Conservation (phyloP, 164 flowering plant species). For the Chimonanthus praecox region DNA sequence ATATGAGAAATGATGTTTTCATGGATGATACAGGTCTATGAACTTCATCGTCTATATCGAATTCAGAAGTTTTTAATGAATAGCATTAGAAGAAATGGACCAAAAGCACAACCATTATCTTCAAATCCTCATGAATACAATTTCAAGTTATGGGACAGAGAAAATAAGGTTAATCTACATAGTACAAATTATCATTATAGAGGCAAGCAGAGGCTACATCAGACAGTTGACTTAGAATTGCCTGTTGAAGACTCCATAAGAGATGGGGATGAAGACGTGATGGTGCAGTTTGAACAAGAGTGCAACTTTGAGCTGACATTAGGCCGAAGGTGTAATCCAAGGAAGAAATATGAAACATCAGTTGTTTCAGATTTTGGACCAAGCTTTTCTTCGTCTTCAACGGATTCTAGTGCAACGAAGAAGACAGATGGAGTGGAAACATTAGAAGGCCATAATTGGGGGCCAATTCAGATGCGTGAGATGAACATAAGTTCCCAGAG, state of each 20-base stretch:
- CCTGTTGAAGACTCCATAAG: constrained; percentile 32
- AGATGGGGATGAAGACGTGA: neutral
- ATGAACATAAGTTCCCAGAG: neutral
- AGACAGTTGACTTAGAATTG: constrained; percentile 40
- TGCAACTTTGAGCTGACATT: constrained; percentile 43
- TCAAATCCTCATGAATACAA: neutral
- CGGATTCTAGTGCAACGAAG: constrained; percentile 38
- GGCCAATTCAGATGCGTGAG: constrained; percentile 9
- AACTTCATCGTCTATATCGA: constrained; percentile 75
- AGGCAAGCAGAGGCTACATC: constrained; percentile 12
- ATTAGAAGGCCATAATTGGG: constrained; percentile 18
- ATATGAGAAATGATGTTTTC: no score
- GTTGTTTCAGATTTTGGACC: constrained; percentile 41
- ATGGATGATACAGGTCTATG: constrained; percentile 43
- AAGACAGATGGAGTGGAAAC: neutral
- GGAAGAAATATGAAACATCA: constrained; percentile 30
- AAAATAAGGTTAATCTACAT: constrained; percentile 7
- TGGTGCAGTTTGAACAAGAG: neutral
- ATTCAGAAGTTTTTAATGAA: constrained; percentile 69
- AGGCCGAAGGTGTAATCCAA: constrained; percentile 32
- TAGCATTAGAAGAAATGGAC: constrained; percentile 9
- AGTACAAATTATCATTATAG: neutral
- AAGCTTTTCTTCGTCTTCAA: constrained; percentile 53
- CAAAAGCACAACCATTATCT: neutral
- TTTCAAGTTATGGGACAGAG: constrained; percentile 11